phyloP scores from a whole-genome alignment of 2,329 filamentous ascomycete species.

The Penicillium oxalicum region DNA sequence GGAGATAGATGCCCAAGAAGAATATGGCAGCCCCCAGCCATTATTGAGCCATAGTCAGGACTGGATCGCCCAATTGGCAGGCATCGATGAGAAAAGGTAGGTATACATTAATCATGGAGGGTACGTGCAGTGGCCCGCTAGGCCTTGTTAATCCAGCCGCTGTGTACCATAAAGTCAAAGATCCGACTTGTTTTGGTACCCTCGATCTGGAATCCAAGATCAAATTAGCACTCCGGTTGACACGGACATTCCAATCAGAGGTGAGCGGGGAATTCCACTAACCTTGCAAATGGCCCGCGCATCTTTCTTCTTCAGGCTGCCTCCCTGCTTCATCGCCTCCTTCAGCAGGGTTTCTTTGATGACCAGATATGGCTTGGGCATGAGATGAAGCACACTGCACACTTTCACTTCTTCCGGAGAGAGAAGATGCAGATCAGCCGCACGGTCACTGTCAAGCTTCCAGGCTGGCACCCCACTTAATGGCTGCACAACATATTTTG shows the following conservation, averaged over 20 bases:
- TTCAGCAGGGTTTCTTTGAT: slow-evolving; percentile 91
- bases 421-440: slow-evolving; percentile 74
- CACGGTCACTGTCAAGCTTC: slow-evolving; percentile 66
- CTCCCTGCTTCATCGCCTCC: slow-evolving; percentile 83
- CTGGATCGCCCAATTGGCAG: too few species aligned
- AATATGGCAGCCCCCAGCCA: too few species aligned
- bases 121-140: slow-evolving; percentile 33
- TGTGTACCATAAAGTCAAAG: slow-evolving; percentile 91
- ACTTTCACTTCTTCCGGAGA: slow-evolving; percentile 78
- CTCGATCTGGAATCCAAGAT: slow-evolving; percentile 55
- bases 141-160: slow-evolving; percentile 85
- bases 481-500: slow-evolving; percentile 49
- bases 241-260: neutral
- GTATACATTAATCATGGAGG: too few species aligned
- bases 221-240: neutral
- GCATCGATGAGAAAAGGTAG: too few species aligned
- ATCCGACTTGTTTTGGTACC: slow-evolving; percentile 76
- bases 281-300: slow-evolving; percentile 74
- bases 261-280: slow-evolving; percentile 8
- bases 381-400: slow-evolving; percentile 74
- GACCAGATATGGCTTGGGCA: slow-evolving; percentile 90
- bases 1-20: too few species aligned
- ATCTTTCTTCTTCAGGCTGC: slow-evolving; percentile 86
- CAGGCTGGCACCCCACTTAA: slow-evolving; percentile 47
- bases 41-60: too few species aligned